These are phyloP conservation scores for Micractinium conductrix DNA, from an alignment of 139 green algal species.

Conservation along the genomic window DNA sequence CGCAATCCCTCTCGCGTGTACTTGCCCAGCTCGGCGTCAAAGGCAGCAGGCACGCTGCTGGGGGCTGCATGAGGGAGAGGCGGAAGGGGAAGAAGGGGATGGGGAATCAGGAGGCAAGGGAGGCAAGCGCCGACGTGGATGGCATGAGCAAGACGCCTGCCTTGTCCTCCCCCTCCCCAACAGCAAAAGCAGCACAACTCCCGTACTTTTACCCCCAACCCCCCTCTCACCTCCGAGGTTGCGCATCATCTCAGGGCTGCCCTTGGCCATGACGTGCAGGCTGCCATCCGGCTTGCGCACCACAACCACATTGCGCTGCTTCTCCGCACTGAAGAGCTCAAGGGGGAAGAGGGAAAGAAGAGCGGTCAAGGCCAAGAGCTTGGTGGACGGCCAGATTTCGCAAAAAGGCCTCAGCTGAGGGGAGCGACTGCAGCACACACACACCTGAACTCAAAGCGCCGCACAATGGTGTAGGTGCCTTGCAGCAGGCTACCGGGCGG, in stretches of 20 bases:
- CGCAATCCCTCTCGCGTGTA: conserved; percentile 75
- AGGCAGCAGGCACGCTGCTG: conserved; percentile 58
- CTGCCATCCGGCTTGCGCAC: conserved; percentile 47
- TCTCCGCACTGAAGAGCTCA: conserved; percentile 54
- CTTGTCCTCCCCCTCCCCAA: not conserved
- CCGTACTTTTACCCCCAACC: not conserved
- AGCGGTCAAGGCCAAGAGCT: too few relatives aligned
- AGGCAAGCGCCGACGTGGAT: too few relatives aligned
- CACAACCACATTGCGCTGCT: conserved; percentile 72
- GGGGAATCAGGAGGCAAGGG: too few relatives aligned
- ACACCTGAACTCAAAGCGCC: conserved; percentile 79
- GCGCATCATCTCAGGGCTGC: conserved; percentile 67
- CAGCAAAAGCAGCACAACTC: not conserved
- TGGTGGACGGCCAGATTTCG: too few relatives aligned
- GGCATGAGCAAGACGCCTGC: too few relatives aligned
- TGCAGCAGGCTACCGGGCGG: not conserved
- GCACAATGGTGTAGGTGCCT: conserved; percentile 50
- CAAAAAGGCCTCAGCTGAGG: too few relatives aligned
- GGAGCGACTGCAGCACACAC: too few relatives aligned
- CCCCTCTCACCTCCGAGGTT: conserved; percentile 40
- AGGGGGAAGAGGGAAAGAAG: too few relatives aligned
- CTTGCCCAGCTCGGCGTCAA: conserved; percentile 62
- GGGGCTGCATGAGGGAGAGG: too few relatives aligned
- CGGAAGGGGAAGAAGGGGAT: too few relatives aligned
- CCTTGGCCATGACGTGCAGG: conserved; percentile 59